phyloP scores from a whole-genome alignment of 768 basidiomycete species.

The Mycena metata region DNA sequence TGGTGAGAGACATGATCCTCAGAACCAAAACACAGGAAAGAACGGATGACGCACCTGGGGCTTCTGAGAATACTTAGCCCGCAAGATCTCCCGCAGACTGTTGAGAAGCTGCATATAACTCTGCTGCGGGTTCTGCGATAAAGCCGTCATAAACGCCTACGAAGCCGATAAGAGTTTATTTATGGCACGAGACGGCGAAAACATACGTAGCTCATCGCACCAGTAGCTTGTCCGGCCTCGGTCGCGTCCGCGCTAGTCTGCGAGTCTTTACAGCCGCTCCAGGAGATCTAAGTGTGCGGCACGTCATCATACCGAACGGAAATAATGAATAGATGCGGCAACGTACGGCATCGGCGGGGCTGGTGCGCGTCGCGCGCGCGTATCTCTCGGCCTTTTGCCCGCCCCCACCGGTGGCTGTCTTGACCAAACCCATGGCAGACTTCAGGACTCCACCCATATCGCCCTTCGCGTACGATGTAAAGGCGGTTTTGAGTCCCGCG shows the following conservation, averaged over 20 bases:
- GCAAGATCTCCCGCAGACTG: conserved; percentile 58
- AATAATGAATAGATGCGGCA: background rate
- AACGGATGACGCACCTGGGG: conserved; percentile 65
- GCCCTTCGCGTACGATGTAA: conserved; percentile 80
- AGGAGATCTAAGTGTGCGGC: conserved; percentile 71
- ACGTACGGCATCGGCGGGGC: conserved; percentile 88
- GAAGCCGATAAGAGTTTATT: conserved; percentile 6
- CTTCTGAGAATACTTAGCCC: conserved; percentile 66
- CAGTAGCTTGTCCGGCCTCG: conserved; percentile 75
- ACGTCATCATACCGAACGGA: conserved; percentile 7
- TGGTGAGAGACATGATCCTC: conserved; percentile 32
- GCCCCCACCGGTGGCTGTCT: conserved; percentile 73
- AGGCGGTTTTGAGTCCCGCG: conserved; percentile 84
- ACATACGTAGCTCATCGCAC: conserved; percentile 84
- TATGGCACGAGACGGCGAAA: background rate
- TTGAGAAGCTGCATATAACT: conserved; percentile 66
- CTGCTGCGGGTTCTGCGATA: conserved; percentile 64
- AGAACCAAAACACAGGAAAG: conserved; percentile 21
- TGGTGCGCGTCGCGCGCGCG: conserved; percentile 75
- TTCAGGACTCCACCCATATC: conserved; percentile 86
- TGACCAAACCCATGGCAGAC: conserved; percentile 80
- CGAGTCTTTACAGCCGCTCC: conserved; percentile 85
- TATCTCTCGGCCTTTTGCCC: conserved; percentile 73
- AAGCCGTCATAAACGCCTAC: conserved; percentile 69
- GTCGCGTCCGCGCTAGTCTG: conserved; percentile 87